Percentiles rank a stretch among this genome's conserved stretches.
phyloP scores from a whole-genome alignment of 2,329 filamentous ascomycete genomes.

The Aschersonia sp. region DNA sequence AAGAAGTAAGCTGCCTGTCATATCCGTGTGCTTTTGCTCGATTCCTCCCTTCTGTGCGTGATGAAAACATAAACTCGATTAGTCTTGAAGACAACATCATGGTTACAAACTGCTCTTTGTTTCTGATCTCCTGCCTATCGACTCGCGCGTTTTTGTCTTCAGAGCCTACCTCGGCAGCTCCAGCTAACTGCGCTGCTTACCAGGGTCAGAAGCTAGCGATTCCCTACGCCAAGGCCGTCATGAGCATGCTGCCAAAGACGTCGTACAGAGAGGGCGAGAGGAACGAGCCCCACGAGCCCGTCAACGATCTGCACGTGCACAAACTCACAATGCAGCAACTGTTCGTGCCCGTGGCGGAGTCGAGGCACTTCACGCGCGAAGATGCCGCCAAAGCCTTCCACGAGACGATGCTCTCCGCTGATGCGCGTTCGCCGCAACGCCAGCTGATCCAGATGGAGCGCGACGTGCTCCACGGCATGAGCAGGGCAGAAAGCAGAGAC shows the following conservation, averaged over 20 bases:
- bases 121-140: constrained; percentile 4
- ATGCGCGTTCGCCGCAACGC: constrained; percentile 46
- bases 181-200: constrained; percentile 1
- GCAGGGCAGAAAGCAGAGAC: constrained; percentile 19
- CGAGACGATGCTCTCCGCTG: constrained; percentile 42
- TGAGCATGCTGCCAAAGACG: constrained; percentile 68
- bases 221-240: constrained; percentile 63
- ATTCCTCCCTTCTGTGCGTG: constrained; percentile 18
- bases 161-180: neutral
- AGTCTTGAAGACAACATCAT: constrained; percentile 97
- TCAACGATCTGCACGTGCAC: constrained; percentile 53
- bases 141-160: neutral
- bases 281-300: constrained; percentile 36
- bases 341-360: constrained; percentile 51
- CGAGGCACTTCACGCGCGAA: constrained; percentile 45
- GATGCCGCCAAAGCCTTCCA: constrained; percentile 54
- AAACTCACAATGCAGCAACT: constrained; percentile 46
- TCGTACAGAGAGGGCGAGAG: constrained; percentile 36
- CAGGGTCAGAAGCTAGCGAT: constrained; percentile 65
- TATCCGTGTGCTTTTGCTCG: constrained; percentile 1
- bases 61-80: constrained; percentile 74
- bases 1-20: constrained; percentile 46
- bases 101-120: constrained; percentile 49
- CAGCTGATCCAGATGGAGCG: constrained; percentile 44
- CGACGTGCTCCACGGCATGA: constrained; percentile 24